Evolutionary conservation across 208 protist genomes (phyloP), one percentile per base, ranked within the genome.

Genomic region (Trypanosoma avium): DNA sequence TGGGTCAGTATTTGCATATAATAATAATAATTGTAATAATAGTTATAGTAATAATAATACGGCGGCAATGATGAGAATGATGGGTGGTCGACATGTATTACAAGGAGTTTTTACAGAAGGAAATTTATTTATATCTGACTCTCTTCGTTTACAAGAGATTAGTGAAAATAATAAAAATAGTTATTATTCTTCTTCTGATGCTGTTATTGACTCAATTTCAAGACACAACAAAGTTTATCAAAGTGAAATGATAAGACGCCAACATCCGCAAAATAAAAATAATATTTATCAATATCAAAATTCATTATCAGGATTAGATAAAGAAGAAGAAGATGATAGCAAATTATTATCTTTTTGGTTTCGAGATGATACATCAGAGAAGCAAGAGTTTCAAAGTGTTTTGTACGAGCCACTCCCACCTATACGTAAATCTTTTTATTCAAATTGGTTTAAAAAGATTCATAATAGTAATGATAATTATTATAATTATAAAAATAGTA

Each of bases 51-150:
- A 21, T 15, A 32, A 17, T 9, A 32, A n/a, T 15, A 24, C 17
- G 50, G 30, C 26, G 50, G 50, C 26, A 32, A 35, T 22, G 53
- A n/a, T 58, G 30, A 38, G 17, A n/a, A 56, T 21, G 13, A 35
- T 24, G 30, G 30, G 2, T 1, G 50, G 10, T 21, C 12, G 3
- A 9, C 30, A 56, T 19, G n/a, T 42, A 22, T 38, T 56, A 21
- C 30, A 35, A 4, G 30, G 30, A 21, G 50, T 56, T 30, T 56
- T 56, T 35, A 56, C 50, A 15, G 13, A 35, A 9, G 50, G 50
- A 8, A 38, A 5, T 2, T 30, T 13, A 4, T 56, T 56, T 42
- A 13, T 56, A 21, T 17, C 1, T 15, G 21, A 42, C 13, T 56
- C 50, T 24, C 50, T 56, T 19, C n/a, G n/a, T n/a, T n/a, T n/a